phyloP scores from a whole-genome alignment of 2,329 filamentous ascomycete species.

The Rhynchosporium graminicola region DNA sequence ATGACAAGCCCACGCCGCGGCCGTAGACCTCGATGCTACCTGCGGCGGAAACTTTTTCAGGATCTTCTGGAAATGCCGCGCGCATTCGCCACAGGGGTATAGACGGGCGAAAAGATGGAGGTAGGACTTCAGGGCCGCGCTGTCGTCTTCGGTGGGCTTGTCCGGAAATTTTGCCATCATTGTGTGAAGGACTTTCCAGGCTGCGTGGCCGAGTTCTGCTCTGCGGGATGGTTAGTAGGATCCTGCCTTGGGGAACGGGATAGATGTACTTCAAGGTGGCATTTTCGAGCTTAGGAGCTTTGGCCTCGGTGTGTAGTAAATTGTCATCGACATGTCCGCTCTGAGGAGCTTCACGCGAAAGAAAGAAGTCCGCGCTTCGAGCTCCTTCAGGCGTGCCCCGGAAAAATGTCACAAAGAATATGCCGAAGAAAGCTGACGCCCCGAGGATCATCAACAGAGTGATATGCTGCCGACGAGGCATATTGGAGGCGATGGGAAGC shows the following conservation, averaged over 20 bases:
- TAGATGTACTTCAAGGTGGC: constrained; percentile 69
- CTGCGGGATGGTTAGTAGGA: constrained; percentile 32
- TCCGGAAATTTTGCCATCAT: constrained; percentile 72
- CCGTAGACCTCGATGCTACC: constrained; percentile 61
- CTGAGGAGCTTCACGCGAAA: constrained; percentile 26
- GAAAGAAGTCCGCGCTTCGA: constrained; percentile 27
- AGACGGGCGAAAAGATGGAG: constrained; percentile 67
- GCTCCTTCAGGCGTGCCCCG: constrained; percentile 27
- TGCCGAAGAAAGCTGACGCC: constrained; percentile 57
- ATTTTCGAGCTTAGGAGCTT: constrained; percentile 80
- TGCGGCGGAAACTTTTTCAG: constrained; percentile 65
- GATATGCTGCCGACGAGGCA: constrained; percentile 48
- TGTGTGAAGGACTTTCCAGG: constrained; percentile 71
- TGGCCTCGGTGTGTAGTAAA: constrained; percentile 67
- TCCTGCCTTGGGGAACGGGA: neutral
- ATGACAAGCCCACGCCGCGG: constrained; percentile 68
- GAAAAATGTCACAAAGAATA: constrained; percentile 55
- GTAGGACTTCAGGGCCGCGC: constrained; percentile 62
- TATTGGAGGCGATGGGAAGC: constrained; percentile 21
- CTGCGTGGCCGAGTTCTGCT: constrained; percentile 64
- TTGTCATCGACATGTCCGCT: constrained; percentile 44
- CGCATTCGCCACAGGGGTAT: constrained; percentile 71
- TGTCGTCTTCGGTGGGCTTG: constrained; percentile 62
- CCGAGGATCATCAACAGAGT: constrained; percentile 56
- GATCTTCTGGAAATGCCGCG: constrained; percentile 64